phyloP scores from a whole-genome alignment of 176 grass and related monocot species.

The Panicum miliaceum region DNA sequence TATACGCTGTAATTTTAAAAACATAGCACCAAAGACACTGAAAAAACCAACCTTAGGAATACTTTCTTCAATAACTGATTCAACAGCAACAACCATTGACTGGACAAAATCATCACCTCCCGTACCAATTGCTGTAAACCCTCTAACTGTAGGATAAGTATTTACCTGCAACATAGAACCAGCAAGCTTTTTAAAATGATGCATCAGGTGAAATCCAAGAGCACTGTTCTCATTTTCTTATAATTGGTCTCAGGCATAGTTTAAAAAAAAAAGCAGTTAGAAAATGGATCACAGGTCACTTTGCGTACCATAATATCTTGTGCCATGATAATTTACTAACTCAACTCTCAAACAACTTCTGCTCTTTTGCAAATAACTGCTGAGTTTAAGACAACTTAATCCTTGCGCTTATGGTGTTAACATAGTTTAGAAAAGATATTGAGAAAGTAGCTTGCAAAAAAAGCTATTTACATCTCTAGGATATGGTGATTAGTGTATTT shows the following conservation, averaged over 20 bases:
- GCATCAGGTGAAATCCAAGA: not conserved
- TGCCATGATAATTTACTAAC: not conserved
- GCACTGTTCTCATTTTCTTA: not conserved
- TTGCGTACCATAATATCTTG: not conserved
- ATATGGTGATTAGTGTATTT: not conserved
- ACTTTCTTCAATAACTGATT: conserved; percentile 66
- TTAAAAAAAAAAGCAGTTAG: not conserved
- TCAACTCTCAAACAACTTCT: conserved; percentile 2
- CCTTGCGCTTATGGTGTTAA: not conserved
- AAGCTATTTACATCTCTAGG: not conserved
- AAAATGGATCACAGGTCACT: not conserved
- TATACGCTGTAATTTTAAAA: not conserved
- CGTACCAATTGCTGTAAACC: conserved; percentile 79
- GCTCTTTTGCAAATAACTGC: not conserved
- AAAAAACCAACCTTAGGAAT: conserved; percentile 64
- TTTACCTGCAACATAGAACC: conserved; percentile 58
- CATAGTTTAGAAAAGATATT: not conserved
- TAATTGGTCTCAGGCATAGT: not conserved
- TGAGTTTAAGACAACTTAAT: not conserved
- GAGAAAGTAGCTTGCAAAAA: not conserved
- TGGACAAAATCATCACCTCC: conserved; percentile 92
- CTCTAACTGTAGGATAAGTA: conserved; percentile 74
- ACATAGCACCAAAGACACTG: not conserved
- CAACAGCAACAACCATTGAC: conserved; percentile 78
- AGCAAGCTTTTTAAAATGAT: not conserved